A percentile compares a stretch with the other conserved stretches of the same genome.
phyloP scores from a whole-genome alignment of 805 yeast genomes.

The Kuraishia hungarica region DNA sequence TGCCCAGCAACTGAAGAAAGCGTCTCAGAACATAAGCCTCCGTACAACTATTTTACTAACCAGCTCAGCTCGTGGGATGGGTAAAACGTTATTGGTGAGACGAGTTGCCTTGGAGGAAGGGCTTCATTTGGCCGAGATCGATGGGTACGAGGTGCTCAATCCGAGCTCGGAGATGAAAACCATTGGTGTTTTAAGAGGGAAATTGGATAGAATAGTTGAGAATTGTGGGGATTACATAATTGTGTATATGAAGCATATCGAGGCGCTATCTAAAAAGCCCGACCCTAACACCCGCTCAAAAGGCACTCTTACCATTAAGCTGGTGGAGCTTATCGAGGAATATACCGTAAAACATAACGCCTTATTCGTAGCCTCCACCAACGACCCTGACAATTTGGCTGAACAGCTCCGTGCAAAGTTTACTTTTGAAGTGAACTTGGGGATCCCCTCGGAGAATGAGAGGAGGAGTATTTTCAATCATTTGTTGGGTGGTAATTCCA shows the following conservation, averaged over 20 bases:
- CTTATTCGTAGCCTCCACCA: constrained; percentile 57
- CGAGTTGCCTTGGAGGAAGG: constrained; percentile 54
- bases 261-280: constrained; percentile 56
- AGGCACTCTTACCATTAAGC: constrained; percentile 40
- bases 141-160: constrained; percentile 58
- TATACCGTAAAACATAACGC: constrained; percentile 34
- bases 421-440: constrained; percentile 68
- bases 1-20: constrained; percentile 6
- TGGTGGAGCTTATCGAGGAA: constrained; percentile 50
- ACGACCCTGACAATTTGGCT: constrained; percentile 61
- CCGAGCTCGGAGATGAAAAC: constrained; percentile 72
- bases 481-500: constrained; percentile 21
- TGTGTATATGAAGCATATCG: constrained; percentile 58
- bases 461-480: constrained; percentile 53
- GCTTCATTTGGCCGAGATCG: constrained; percentile 55
- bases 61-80: constrained; percentile 69
- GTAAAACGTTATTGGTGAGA: constrained; percentile 60
- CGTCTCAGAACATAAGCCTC: constrained; percentile 24
- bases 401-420: constrained; percentile 57
- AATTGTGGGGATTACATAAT: constrained; percentile 39
- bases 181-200: constrained; percentile 68
- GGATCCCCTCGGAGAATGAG: constrained; percentile 75
- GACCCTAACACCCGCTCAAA: constrained; percentile 46
- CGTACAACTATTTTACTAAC: constrained; percentile 58
- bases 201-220: constrained; percentile 54